Conservation (phyloP, 2,329 filamentous ascomycete species). For the Neofusicoccum kwambonambiense region DNA sequence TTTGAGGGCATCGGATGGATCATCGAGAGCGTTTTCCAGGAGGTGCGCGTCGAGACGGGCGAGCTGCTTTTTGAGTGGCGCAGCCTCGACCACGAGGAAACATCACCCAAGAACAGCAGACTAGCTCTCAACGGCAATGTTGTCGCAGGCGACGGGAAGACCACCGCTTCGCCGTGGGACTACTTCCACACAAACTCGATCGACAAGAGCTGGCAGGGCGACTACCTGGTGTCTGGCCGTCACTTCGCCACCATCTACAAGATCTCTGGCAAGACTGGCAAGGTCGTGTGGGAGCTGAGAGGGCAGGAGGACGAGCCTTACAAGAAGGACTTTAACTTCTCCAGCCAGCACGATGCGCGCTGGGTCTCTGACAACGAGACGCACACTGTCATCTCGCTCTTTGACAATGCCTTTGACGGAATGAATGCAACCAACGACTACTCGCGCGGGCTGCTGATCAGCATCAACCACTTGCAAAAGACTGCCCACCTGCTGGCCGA, state of each 20-base stretch:
- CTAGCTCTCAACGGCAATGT: no score
- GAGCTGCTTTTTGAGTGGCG: constrained; percentile 58
- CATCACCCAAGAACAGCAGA: neutral
- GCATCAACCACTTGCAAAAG: neutral
- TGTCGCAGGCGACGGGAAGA: neutral
- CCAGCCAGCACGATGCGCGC: constrained; percentile 55
- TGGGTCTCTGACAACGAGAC: constrained; percentile 46
- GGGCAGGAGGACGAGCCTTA: neutral
- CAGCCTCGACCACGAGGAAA: constrained; percentile 52
- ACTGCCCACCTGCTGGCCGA: constrained; percentile 27
- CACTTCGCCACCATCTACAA: constrained; percentile 49
- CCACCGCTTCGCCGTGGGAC: constrained; percentile 26
- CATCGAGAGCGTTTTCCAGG: constrained; percentile 44
- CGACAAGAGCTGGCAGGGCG: constrained; percentile 49
- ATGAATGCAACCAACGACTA: constrained; percentile 40
- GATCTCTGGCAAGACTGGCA: constrained; percentile 48
- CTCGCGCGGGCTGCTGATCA: constrained; percentile 15
- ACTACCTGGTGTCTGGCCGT: constrained; percentile 56
- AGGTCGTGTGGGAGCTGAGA: constrained; percentile 52
- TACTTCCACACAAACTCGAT: constrained; percentile 56
- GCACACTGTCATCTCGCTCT: constrained; percentile 54
- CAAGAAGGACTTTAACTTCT: constrained; percentile 46
- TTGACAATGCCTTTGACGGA: constrained; percentile 54
- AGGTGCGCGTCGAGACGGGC: constrained; percentile 39
- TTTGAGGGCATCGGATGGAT: constrained; percentile 38